Base-by-base conservation (phyloP, 129 eudicot genomes). In the Flaveria sonorensis region DNA sequence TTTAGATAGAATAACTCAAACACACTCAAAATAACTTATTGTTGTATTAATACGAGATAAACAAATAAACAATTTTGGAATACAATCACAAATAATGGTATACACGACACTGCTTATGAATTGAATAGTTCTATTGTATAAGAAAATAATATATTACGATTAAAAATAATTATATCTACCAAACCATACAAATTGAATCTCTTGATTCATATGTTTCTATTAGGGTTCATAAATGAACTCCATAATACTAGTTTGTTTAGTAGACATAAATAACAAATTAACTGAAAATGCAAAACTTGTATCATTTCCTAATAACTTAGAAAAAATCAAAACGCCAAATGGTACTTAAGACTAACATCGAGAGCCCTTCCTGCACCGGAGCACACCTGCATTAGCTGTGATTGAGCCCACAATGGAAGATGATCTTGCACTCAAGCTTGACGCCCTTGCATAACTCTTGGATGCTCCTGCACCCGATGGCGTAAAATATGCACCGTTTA, bases 401-500 rank as follows among this genome's bases (percentile, higher is more conserved):
- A 92, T 77, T 4, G 91, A 79, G 63, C 84, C 82, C 24, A 92
- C 84, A 1, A 89, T 45, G 0, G 89, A 74, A 74, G 97, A 89
- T 12, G 97, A 85, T 53, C 89, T 81, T 24, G 96, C 96, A 26
- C 92, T 81, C 9, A 92, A 78, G 70, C 97, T 92, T 12, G 96
- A 87, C 16, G 96, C 97, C 76, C 75, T 92, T 0, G 96, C 96
- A 18, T 89, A 92, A 45, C 83, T 89, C 1, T 86, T 77, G n/a
- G 97, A 85, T 1, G 96, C 77, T 21, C 89, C 89, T 3, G 85
- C 88, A 3, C 97, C 97, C 1, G 97, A 83, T 0, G 76, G 42
- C 1, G 76, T 84, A 73, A 92, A 92, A 21, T 60, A 89, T 10
- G 97, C 97, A 15, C 97, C 96, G n/a, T 92, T 92, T 28, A 92